Evolutionary conservation across 257 asterid genomes (phyloP).

Genomic region (Solanum chilense): DNA sequence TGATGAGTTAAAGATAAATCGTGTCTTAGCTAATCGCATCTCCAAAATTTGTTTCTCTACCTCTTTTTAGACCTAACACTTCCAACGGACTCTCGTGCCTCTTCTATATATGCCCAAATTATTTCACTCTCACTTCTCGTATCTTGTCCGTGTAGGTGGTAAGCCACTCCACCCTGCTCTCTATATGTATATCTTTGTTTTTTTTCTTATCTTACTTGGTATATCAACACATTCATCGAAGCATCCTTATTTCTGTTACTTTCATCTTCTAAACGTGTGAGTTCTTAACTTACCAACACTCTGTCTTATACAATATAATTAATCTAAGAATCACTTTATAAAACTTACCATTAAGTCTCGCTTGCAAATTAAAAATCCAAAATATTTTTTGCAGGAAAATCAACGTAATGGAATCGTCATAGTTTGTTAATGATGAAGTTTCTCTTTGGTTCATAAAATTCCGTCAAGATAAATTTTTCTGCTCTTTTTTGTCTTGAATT

Average conservation of each 20-base stretch:
- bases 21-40: not conserved
- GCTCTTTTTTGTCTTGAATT: no score
- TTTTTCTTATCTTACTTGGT: not conserved
- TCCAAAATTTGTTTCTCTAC: not conserved
- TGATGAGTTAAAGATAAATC: not conserved
- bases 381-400: not conserved
- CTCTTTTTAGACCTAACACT: not conserved
- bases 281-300: not conserved
- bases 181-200: not conserved
- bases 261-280: not conserved
- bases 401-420: not conserved
- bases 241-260: not conserved
- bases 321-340: no score
- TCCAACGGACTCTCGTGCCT: rapidly evolving
- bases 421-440: not conserved
- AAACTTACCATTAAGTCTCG: not conserved
- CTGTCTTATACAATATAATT: no score
- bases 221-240: not conserved
- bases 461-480: no score
- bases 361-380: not conserved
- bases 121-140: not conserved
- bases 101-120: not conserved
- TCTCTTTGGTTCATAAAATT: not conserved
- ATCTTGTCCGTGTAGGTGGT: not conserved
- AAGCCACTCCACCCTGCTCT: not conserved